Base-by-base conservation (phyloP, 257 asterid species). In the Plantago major region DNA sequence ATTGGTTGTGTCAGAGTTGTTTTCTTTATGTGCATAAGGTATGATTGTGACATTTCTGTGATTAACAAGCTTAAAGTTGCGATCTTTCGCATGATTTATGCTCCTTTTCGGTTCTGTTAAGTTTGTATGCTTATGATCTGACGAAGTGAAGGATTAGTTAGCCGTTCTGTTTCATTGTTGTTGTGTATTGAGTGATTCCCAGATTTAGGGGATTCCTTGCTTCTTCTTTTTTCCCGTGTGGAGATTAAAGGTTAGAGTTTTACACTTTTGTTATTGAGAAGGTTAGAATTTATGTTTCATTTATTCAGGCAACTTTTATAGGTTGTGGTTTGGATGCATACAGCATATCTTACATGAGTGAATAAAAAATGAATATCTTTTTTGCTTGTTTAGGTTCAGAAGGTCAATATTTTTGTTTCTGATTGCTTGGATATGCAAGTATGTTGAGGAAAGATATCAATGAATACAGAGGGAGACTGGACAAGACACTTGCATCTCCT, bases 381-480 rank as follows among this genome's bases (percentile, higher is more conserved):
- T 65, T 67, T 70, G 63, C 14, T 11, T 66, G 33, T 48, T 55
- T 40, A 62, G 74, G 65, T 37, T 30, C 55, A 43, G 17, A 62
- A 62, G 42, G 46, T 9, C 58, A 45, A 18, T 44, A 5, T 60
- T 63, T n/a, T 37, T 17, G 6, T 19, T 53, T 67, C 71, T 68
- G 26, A 22, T 22, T 22, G 55, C 30, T 67, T 63, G 72, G 74
- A 75, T 63, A 63, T 70, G 71, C 74, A 67, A 33, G 8, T 33
- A 76, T 89, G 97, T 77, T 43, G 64, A 65, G 62, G 49, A 64
- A 37, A 57, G 73, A 76, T 37, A 82, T 89, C 59, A 76, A 76
- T 8, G 83, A 78, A 43, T 90, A 87, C 55, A 72, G 93, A 74
- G 64, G 47, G 70, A 73, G 72, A 60, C 69, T 90, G 64, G 95